Evolutionary conservation across 1,284 basidiomycete genomes (phyloP).

Genomic region (Cryptococcus floricola): DNA sequence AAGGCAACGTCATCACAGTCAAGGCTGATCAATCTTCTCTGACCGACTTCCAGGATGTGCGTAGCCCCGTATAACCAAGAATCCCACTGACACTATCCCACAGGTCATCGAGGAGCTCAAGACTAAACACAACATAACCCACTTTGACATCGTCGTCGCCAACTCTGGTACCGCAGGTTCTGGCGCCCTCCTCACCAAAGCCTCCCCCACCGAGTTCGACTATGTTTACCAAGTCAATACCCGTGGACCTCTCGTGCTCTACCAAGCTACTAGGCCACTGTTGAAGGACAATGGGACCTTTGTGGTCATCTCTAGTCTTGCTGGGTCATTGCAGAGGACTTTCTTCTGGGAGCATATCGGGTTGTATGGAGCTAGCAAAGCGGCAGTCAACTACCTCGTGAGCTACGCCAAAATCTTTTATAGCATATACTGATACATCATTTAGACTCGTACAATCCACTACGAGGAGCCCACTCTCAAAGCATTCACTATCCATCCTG

Average conservation of each 20-base stretch:
- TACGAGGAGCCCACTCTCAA: conserved; percentile 7
- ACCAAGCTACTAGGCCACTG: conserved; percentile 16
- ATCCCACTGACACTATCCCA: too few relatives aligned
- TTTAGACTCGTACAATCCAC: neutral
- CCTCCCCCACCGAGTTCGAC: conserved; percentile 4
- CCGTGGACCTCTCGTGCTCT: conserved; percentile 17
- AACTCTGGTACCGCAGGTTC: conserved; percentile 15
- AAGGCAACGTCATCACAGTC: neutral
- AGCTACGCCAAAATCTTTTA: neutral
- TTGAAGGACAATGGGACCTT: conserved; percentile 15
- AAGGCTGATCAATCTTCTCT: neutral
- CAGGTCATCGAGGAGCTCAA: conserved; percentile 17
- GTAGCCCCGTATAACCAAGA: neutral
- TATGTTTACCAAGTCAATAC: conserved; percentile 9
- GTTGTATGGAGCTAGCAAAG: conserved; percentile 18
- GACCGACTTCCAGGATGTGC: neutral
- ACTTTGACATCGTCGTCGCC: conserved; percentile 21
- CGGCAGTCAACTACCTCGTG: conserved; percentile 7
- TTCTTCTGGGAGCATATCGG: conserved; percentile 5
- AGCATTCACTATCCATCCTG: conserved; percentile 2
- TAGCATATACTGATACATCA: neutral
- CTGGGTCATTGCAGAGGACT: conserved; percentile 9
- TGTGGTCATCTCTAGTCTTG: conserved; percentile 16
- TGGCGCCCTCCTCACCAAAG: conserved; percentile 3
- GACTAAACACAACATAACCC: conserved; percentile 8